phyloP scores from a whole-genome alignment of 495 filamentous ascomycete species.

The Choiromyces venosus region DNA sequence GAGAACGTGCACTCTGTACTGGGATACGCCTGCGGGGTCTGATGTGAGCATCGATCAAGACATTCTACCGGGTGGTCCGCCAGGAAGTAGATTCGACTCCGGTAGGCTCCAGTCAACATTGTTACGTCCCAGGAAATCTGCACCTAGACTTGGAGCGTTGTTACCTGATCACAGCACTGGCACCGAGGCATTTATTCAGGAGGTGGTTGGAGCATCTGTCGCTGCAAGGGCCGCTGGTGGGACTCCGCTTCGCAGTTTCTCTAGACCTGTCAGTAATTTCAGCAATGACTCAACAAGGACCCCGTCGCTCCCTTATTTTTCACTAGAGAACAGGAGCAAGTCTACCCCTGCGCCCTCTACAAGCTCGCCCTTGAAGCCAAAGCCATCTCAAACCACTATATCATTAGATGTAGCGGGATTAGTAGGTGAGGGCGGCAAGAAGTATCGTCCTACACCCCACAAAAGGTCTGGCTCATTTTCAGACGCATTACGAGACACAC shows the following conservation, averaged over 20 bases:
- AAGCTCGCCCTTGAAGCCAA: conserved; percentile 34
- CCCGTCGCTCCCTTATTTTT: conserved; percentile 30
- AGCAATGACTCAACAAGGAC: conserved; percentile 17
- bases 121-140: conserved; percentile 30
- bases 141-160: conserved; percentile 37
- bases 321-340: conserved; percentile 21
- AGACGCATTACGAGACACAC: conserved; percentile 76
- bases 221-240: conserved; percentile 13
- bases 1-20: conserved; percentile 79
- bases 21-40: conserved; percentile 59
- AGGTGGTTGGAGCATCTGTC: conserved; percentile 27
- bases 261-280: conserved; percentile 21
- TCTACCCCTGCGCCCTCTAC: conserved; percentile 37
- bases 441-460: conserved; percentile 46
- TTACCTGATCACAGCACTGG: conserved; percentile 32
- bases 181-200: conserved; percentile 36
- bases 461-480: conserved; percentile 74
- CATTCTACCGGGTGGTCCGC: conserved; percentile 64
- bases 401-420: conserved; percentile 15
- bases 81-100: conserved; percentile 31
- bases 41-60: conserved; percentile 56
- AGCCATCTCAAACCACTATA: conserved; percentile 1
- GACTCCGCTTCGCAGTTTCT: conserved; percentile 14
- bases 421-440: conserved; percentile 6
- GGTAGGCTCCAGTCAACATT: conserved; percentile 29